Evolutionary conservation across 306 rosid species (phyloP).

Genomic region (Cicer cuneatum): DNA sequence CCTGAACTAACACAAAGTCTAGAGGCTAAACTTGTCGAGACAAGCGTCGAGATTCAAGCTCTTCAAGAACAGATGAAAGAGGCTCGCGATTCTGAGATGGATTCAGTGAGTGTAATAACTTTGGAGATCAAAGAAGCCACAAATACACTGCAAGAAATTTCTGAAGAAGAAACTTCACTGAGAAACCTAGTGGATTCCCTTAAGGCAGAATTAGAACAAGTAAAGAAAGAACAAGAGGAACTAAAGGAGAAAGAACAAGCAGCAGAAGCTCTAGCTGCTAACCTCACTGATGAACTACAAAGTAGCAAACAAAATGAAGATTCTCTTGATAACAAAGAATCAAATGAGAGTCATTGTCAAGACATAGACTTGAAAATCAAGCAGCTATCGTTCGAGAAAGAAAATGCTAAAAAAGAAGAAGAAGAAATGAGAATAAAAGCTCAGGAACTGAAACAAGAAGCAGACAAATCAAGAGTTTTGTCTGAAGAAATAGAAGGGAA

Average conservation of each 20-base stretch:
- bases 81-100: conserved; percentile 66
- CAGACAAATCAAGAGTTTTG: conserved; percentile 44
- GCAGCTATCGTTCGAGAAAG: conserved; percentile 55
- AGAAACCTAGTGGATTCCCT: conserved; percentile 54
- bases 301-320: conserved; percentile 39
- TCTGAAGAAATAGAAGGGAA: conserved; percentile 60
- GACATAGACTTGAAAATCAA: conserved; percentile 47
- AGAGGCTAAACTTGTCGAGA: conserved; percentile 61
- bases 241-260: conserved; percentile 50
- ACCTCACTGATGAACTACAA: conserved; percentile 43
- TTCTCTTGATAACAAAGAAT: conserved; percentile 11
- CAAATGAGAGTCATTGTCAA: neutral
- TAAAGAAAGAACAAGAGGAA: conserved; percentile 57
- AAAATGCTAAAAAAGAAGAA: conserved; percentile 55
- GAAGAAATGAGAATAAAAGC: conserved; percentile 56
- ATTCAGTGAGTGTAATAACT: conserved; percentile 56
- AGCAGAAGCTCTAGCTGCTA: conserved; percentile 49
- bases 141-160: conserved; percentile 55
- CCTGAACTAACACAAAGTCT: conserved; percentile 50
- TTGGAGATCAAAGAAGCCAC: conserved; percentile 73
- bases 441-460: conserved; percentile 54
- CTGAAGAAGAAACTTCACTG: conserved; percentile 70
- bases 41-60: conserved; percentile 62
- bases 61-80: conserved; percentile 62
- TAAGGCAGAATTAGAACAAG: conserved; percentile 61